Conservation (phyloP, 768 basidiomycete genomes). For the Leccinum rimulosum region DNA sequence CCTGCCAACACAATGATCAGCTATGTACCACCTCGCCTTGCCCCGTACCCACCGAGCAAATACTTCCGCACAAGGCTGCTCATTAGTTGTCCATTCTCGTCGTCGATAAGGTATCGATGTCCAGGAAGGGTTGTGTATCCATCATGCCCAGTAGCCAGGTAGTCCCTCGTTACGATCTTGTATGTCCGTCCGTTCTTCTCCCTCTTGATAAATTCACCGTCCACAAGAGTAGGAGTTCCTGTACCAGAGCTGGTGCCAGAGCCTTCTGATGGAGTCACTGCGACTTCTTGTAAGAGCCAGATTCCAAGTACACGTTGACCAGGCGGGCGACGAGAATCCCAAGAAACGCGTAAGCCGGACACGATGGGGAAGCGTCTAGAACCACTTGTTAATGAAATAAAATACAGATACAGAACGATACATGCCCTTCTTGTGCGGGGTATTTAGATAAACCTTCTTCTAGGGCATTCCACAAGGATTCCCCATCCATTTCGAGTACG, state of each 20-base stretch:
- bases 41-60: slow-evolving; percentile 57
- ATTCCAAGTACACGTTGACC: slow-evolving; percentile 74
- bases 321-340: slow-evolving; percentile 77
- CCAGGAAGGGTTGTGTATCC: slow-evolving; percentile 71
- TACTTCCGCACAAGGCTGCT: slow-evolving; percentile 80
- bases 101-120: slow-evolving; percentile 69
- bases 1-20: slow-evolving; percentile 41
- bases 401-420: background rate
- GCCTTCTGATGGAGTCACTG: slow-evolving; percentile 18
- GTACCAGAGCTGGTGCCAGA: slow-evolving; percentile 20
- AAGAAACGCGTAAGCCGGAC: slow-evolving; percentile 78
- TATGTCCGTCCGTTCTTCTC: slow-evolving; percentile 58
- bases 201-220: slow-evolving; percentile 54
- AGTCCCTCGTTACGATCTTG: slow-evolving; percentile 81
- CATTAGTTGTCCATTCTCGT: slow-evolving; percentile 79
- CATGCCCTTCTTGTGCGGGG: slow-evolving; percentile 89
- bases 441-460: slow-evolving; percentile 73
- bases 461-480: slow-evolving; percentile 74
- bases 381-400: background rate
- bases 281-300: slow-evolving; percentile 49
- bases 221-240: slow-evolving; percentile 36
- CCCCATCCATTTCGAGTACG: slow-evolving; percentile 77
- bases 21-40: background rate
- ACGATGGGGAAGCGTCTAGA: slow-evolving; percentile 83
- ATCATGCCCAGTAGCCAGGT: slow-evolving; percentile 82